Conservation (phyloP, 1,284 basidiomycete species). For the Melampsora larici-populina region DNA sequence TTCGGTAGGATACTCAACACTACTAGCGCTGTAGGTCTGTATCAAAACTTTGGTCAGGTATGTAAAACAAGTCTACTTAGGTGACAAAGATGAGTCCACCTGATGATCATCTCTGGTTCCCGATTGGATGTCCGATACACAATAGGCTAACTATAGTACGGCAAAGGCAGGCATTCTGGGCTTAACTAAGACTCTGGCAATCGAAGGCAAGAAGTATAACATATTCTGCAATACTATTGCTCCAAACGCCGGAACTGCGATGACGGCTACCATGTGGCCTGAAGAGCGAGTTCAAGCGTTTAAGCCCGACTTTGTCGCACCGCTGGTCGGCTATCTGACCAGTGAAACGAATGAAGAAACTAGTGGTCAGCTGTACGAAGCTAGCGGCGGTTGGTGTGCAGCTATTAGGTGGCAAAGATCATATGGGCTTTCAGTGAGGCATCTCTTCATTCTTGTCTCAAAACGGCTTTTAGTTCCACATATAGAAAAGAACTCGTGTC, state of each 20-base stretch:
- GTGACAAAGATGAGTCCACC: too few relatives aligned
- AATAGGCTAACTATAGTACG: conserved; percentile 55
- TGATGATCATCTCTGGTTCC: background rate
- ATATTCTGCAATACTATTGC: conserved; percentile 84
- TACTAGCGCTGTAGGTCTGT: conserved; percentile 85
- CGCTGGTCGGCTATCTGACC: conserved; percentile 86
- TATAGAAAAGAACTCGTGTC: too few relatives aligned
- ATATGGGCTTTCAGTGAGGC: conserved; percentile 50
- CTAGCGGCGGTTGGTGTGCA: conserved; percentile 87
- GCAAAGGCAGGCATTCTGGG: conserved; percentile 93
- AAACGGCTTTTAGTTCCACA: too few relatives aligned
- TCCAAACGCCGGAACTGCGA: conserved; percentile 75
- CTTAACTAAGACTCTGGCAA: too few relatives aligned
- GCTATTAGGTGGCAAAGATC: conserved; percentile 75
- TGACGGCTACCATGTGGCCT: conserved; percentile 63
- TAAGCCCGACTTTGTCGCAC: conserved; percentile 90
- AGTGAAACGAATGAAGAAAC: conserved; percentile 74
- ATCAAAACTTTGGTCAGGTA: conserved; percentile 87
- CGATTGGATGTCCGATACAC: background rate
- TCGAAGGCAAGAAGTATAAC: conserved; percentile 83
- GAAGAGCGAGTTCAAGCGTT: conserved; percentile 91
- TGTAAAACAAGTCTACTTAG: conserved; percentile 58
- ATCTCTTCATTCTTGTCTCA: too few relatives aligned
- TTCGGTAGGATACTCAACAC: conserved; percentile 95
- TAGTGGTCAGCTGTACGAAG: conserved; percentile 78